phyloP scores from a whole-genome alignment of 176 grass and related monocot genomes.

The Ensete glaucum region DNA sequence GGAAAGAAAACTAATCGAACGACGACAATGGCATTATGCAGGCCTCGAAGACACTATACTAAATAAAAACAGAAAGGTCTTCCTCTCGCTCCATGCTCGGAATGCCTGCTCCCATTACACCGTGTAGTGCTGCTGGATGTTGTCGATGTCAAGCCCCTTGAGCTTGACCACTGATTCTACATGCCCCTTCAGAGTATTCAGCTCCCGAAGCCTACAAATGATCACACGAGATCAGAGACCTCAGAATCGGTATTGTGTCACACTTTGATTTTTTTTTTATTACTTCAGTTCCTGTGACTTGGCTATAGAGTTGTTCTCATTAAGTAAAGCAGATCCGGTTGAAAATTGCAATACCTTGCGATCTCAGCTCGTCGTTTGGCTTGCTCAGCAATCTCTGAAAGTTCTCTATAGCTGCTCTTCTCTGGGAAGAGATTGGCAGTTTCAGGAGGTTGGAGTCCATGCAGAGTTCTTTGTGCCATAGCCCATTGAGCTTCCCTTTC shows the following conservation, averaged over 20 bases:
- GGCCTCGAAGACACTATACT: not conserved
- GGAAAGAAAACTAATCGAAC: not conserved
- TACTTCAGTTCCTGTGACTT: not conserved
- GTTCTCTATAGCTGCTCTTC: conserved; percentile 58
- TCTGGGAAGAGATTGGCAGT: conserved; percentile 24
- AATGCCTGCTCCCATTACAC: conserved; percentile 28
- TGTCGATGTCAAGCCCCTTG: conserved; percentile 66
- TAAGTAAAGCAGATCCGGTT: not conserved
- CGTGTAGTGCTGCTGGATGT: conserved; percentile 63
- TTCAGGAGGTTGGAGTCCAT: conserved; percentile 60
- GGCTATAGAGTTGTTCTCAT: not conserved
- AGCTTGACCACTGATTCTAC: conserved; percentile 70
- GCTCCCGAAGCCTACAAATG: conserved; percentile 56
- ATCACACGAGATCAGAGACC: not conserved
- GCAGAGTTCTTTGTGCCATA: conserved; percentile 75
- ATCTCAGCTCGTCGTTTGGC: conserved; percentile 92
- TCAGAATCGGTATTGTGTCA: not conserved
- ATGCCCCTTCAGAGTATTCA: conserved; percentile 55
- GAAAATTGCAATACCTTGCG: conserved; percentile 34
- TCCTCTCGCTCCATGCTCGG: not conserved
- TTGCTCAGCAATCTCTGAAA: conserved; percentile 89
- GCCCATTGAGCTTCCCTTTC: conserved; percentile 94
- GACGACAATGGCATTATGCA: not conserved
- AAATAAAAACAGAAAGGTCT: not conserved
- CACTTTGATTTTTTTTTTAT: not conserved